A percentile compares a stretch with the other conserved stretches of the same genome.
Conservation (phyloP, 164 flowering plant species). For the Litsea cubeba region DNA sequence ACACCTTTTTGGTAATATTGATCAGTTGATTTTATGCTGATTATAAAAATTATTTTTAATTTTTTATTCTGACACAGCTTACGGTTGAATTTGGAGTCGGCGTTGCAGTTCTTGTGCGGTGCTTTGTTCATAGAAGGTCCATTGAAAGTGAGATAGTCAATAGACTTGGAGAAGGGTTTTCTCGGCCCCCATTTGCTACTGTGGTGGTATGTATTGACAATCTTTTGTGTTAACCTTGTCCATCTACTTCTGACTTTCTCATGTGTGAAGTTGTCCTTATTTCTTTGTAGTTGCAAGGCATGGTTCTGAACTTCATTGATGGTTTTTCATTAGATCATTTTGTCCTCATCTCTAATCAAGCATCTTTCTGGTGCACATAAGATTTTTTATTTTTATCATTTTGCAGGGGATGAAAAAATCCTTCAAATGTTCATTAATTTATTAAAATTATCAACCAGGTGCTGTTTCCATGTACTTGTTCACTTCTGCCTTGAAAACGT, state of each 20-base stretch:
- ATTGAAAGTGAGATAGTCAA: conserved; percentile 53
- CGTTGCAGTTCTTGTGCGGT: conserved; percentile 65
- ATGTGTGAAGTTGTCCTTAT: background rate
- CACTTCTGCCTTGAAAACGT: no score
- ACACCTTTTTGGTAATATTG: background rate
- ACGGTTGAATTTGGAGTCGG: conserved; percentile 67
- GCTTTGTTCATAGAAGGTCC: conserved; percentile 56
- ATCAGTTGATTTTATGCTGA: background rate
- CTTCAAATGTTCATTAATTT: no score
- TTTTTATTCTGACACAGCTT: conserved; percentile 44
- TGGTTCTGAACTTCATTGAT: background rate
- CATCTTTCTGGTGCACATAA: background rate
- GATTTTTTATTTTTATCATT: no score
- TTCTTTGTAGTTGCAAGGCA: background rate
- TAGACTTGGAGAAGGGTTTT: conserved; percentile 77
- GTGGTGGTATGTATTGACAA: conserved; percentile 58
- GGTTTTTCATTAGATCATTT: background rate
- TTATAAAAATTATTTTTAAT: background rate
- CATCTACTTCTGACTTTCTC: conserved; percentile 6
- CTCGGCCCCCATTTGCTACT: conserved; percentile 68
- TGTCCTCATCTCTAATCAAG: background rate
- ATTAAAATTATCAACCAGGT: no score
- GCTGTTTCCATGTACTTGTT: no score
- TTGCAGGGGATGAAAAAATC: no score
- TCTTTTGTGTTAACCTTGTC: conserved; percentile 1